These are phyloP conservation scores for Albatrellus ellisii DNA, from an alignment of 768 basidiomycete genomes.

Conservation along the genomic window DNA sequence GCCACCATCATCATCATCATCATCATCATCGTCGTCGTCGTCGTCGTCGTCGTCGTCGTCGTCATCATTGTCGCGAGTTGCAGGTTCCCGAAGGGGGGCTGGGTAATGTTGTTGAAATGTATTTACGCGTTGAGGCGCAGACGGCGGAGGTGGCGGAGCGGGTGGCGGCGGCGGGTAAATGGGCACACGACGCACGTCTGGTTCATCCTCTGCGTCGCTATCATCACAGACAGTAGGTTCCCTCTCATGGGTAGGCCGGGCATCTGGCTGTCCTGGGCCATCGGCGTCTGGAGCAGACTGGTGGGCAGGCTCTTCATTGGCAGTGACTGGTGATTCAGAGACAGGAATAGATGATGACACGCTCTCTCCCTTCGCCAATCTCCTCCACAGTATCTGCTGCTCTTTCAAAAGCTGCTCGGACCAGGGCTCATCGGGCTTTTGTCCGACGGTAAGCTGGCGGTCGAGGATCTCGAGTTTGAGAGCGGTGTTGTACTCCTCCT, in stretches of 20 bases:
- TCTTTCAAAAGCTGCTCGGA: slow-evolving; percentile 12
- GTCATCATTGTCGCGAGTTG: not conserved
- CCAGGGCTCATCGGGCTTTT: slow-evolving; percentile 1
- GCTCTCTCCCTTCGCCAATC: slow-evolving; percentile 8
- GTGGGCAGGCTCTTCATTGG: not conserved
- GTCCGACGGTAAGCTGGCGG: slow-evolving; percentile 11
- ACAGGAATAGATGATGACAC: not conserved
- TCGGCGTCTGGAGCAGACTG: not conserved
- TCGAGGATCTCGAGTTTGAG: slow-evolving; percentile 9
- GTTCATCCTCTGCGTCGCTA: not conserved
- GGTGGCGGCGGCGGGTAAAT: not conserved
- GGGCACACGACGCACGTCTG: not conserved
- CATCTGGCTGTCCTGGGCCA: not conserved
- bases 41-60: slow-evolving; percentile 2
- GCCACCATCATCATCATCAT: not conserved
- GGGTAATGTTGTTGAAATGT: not conserved
- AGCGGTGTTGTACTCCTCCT: slow-evolving; percentile 9
- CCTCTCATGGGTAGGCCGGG: no score
- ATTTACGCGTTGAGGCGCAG: not conserved
- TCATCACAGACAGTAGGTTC: no score
- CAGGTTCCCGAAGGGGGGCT: not conserved
- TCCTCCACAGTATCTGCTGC: slow-evolving; percentile 13
- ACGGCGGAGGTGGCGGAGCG: not conserved
- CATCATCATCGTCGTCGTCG: not conserved
- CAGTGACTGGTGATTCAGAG: not conserved